Evolutionary conservation across 768 basidiomycete genomes (phyloP).

Genomic region (Russula foetens): DNA sequence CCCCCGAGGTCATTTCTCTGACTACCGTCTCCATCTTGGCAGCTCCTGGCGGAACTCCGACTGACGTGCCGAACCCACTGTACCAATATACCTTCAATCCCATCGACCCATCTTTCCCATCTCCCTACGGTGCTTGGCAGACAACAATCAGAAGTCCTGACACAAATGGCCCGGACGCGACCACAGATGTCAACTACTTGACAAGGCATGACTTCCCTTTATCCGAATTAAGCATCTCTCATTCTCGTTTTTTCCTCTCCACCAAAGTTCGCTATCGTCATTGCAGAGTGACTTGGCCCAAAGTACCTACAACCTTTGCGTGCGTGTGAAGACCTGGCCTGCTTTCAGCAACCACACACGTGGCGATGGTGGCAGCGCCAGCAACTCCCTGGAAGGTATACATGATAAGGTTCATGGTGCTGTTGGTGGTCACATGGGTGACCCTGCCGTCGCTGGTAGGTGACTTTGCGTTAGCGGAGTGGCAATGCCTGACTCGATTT

Average conservation of each 20-base stretch:
- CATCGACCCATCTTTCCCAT: conserved; percentile 17
- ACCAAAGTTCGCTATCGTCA: background rate
- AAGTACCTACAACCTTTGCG: conserved; percentile 29
- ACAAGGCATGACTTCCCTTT: conserved; percentile 21
- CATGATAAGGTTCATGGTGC: conserved; percentile 39
- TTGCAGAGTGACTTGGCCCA: background rate
- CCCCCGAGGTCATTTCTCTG: conserved; percentile 31
- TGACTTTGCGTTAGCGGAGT: conserved; percentile 29
- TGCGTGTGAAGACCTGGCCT: conserved; percentile 32
- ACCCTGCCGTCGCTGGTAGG: conserved; percentile 31
- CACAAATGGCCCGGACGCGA: background rate
- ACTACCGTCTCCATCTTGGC: conserved; percentile 27
- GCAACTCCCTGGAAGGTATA: conserved; percentile 42
- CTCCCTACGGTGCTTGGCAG: conserved; percentile 1
- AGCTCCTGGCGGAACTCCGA: conserved; percentile 26
- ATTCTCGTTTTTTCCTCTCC: background rate
- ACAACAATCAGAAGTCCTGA: conserved; percentile 12
- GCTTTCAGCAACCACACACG: conserved; percentile 40
- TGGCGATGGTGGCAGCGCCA: conserved; percentile 31
- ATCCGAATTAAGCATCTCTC: background rate
- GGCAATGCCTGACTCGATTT: background rate
- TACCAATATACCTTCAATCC: conserved; percentile 30
- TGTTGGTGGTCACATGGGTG: conserved; percentile 21
- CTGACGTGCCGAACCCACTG: conserved; percentile 30
- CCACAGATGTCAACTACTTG: conserved; percentile 25